A percentile compares a stretch with the other conserved stretches of the same genome.
phyloP scores from a whole-genome alignment of 2,329 filamentous ascomycete species.

The Nemania sp. region DNA sequence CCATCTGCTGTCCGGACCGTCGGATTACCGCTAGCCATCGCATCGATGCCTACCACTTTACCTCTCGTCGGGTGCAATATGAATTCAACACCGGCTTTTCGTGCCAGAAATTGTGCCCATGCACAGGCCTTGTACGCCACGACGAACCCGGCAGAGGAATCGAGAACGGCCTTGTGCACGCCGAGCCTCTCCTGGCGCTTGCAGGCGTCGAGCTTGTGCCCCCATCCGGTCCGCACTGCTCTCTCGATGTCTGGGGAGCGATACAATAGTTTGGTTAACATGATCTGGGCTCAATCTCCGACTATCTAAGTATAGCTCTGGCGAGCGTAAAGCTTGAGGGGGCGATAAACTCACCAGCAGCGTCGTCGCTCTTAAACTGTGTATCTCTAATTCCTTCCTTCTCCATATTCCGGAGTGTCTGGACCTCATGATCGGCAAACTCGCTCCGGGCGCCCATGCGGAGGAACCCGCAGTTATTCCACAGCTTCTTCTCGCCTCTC shows the following conservation, averaged over 20 bases:
- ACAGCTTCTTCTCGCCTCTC: constrained; percentile 27
- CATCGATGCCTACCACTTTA: constrained; percentile 28
- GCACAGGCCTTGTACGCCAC: constrained; percentile 39
- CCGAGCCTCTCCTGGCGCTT: constrained; percentile 33
- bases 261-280: background rate
- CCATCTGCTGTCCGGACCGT: constrained; percentile 30
- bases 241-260: constrained; percentile 25
- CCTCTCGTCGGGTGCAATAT: constrained; percentile 41
- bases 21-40: constrained; percentile 11
- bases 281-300: background rate
- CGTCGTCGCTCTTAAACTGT: constrained; percentile 34
- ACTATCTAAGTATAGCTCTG: no score
- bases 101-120: constrained; percentile 44
- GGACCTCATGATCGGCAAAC: constrained; percentile 29
- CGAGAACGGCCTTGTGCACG: constrained; percentile 45
- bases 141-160: constrained; percentile 50
- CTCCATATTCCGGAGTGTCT: constrained; percentile 34
- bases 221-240: constrained; percentile 29
- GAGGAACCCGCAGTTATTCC: constrained; percentile 35
- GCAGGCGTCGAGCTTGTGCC: constrained; percentile 41
- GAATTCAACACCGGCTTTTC: constrained; percentile 45
- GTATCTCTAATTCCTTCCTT: constrained; percentile 32
- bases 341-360: constrained; percentile 29
- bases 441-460: constrained; percentile 30
- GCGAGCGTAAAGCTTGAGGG: no score